Conservation (phyloP, 306 rosid species). For the Gleditsia sinensis region DNA sequence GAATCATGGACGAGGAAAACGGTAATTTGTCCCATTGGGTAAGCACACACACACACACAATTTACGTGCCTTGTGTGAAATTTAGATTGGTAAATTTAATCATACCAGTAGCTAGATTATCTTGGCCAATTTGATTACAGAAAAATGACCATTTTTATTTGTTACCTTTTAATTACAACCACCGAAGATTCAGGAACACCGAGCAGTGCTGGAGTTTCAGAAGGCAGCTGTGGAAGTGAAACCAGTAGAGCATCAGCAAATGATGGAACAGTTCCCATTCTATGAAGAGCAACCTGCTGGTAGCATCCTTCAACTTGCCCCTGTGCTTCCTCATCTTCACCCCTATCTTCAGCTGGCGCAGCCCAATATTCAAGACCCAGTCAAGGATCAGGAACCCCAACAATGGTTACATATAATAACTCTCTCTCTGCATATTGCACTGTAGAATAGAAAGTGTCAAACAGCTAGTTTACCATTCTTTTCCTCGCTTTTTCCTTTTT, state of each 20-base stretch:
- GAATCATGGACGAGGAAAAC: constrained; percentile 64
- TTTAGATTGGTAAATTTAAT: not conserved
- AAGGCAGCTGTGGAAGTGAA: constrained; percentile 39
- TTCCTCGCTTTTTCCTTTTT: no score
- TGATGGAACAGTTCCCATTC: constrained; percentile 40
- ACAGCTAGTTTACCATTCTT: no score
- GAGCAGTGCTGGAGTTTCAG: constrained; percentile 42
- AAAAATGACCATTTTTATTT: no score
- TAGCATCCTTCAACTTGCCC: constrained; percentile 44
- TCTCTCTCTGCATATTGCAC: not conserved
- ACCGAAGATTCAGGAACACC: constrained; percentile 55
- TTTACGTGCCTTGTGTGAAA: not conserved
- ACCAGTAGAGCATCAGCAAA: constrained; percentile 20
- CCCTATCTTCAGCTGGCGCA: constrained; percentile 47
- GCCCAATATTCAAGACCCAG: constrained; percentile 30
- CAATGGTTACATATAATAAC: not conserved
- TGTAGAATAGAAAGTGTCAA: no score
- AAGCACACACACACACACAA: constrained; percentile 8
- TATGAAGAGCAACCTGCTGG: constrained; percentile 37
- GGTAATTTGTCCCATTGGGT: constrained; percentile 59
- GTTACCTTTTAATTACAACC: no score
- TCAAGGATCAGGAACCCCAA: not conserved
- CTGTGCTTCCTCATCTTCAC: constrained; percentile 32
- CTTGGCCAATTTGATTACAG: not conserved
- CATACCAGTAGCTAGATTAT: not conserved